Percentiles rank a stretch among this genome's conserved stretches.
Evolutionary conservation across 805 yeast species (phyloP).

Genomic region (Barnettozyma californica): DNA sequence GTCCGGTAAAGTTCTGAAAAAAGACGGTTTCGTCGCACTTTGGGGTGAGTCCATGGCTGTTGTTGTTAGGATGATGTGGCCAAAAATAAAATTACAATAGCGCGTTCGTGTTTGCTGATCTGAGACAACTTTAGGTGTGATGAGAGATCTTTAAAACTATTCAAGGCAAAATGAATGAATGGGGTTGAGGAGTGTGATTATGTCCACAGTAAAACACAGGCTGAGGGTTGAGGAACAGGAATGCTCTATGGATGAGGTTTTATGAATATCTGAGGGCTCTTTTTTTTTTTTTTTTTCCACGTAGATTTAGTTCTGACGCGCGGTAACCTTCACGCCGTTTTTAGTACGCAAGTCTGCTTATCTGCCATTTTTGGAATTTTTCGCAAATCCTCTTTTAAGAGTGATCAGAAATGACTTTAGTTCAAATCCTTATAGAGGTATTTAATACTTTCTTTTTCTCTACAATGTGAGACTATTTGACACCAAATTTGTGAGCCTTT

Average conservation of each 20-base stretch:
- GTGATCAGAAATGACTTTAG: neutral
- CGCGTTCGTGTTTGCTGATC: neutral
- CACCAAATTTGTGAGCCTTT: neutral
- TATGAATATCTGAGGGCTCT: neutral
- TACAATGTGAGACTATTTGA: too few species aligned
- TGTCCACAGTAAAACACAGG: neutral
- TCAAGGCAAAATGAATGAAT: neutral
- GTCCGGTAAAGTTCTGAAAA: conserved; percentile 25
- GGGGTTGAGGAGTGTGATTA: neutral
- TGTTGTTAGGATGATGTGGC: neutral
- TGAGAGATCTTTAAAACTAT: too few species aligned
- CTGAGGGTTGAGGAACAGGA: neutral
- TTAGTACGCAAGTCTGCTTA: neutral
- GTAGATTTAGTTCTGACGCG: too few species aligned
- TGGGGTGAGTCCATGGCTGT: conserved; percentile 1
- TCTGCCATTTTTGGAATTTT: neutral
- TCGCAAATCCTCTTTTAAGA: neutral
- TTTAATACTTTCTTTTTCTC: too few species aligned
- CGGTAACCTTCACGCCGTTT: too few species aligned
- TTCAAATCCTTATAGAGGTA: neutral
- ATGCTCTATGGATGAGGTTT: too few species aligned
- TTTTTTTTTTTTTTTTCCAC: neutral
- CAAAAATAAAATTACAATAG: neutral
- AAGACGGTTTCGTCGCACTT: conserved; percentile 17
- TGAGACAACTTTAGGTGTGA: neutral